Evolutionary conservation across 2,329 filamentous ascomycete species (phyloP), one percentile per base, ranked within the genome.

Genomic region (Ascochyta viciae-villosae): DNA sequence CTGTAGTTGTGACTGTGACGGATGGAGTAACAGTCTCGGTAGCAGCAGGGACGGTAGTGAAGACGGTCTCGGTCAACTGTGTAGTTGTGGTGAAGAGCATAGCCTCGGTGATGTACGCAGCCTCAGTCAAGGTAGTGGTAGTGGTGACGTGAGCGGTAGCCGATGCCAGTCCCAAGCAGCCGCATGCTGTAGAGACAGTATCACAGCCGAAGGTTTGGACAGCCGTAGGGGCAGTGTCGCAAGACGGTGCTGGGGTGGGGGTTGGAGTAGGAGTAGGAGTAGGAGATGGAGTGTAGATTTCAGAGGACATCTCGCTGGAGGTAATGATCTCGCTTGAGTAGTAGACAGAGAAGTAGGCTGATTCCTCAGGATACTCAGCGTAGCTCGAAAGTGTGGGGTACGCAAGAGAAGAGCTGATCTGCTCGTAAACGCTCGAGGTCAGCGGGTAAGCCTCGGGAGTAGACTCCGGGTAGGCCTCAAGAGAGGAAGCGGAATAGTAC

Each of bases 101-200:
- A 4, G 55, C 50, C 35, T 53, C 45, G 19, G 55, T 58, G 35
- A 53, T 19, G 26, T 27, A 45, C 0, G 33, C 29, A 33, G 50
- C n/a, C 23, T 58, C 55, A 16, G 55, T 47, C 16, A 54, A 6
- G 19, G 49, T 58, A 8, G 35, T 54, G 33, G 45, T 50, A 12
- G 40, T 45, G 24, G 55, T 58, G 24, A 38, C 19, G 3, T 50
- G 37, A n/a, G 35, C 45, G 2, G 48, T 61, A 19, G 58, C 58
- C 6, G 57, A 57, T 22, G 54, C 34, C 24, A 61, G 41, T 12
- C 54, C 51, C 31, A 61, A 41, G 51, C 55, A 61, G 37, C 47
- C 45, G 34, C 58, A 61, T 26, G 58, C 58, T 26, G 48, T 22
- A 22, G 41, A 44, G 38, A 61, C 24, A 10, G 43, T 39, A 26